These are phyloP conservation scores for Xerocomus amazonicus DNA, from an alignment of 1,284 basidiomycete genomes.

Conservation along the genomic window DNA sequence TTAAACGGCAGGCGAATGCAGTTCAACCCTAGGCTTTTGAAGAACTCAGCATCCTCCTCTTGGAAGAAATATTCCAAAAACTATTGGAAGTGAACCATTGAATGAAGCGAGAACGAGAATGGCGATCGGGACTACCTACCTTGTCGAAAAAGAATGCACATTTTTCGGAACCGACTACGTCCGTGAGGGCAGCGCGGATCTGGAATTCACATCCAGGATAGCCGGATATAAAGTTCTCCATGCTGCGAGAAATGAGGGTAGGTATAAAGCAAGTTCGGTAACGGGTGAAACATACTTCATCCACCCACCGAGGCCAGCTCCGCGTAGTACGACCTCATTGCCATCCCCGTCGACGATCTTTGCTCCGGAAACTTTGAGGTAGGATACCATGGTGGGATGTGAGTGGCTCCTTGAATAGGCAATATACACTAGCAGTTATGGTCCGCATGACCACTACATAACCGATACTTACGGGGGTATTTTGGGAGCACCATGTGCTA, in stretches of 20 bases:
- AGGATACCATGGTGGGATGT: constrained; percentile 29
- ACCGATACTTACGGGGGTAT: too few relatives aligned
- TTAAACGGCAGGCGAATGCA: constrained; percentile 67
- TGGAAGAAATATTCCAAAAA: constrained; percentile 74
- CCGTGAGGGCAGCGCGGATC: constrained; percentile 63
- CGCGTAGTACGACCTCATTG: constrained; percentile 57
- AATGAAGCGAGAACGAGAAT: neutral
- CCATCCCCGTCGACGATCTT: constrained; percentile 55
- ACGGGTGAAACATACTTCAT: constrained; percentile 48
- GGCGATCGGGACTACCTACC: constrained; percentile 35
- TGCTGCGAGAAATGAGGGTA: constrained; percentile 31
- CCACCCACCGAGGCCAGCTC: constrained; percentile 69
- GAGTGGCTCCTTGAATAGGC: too few relatives aligned
- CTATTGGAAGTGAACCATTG: constrained; percentile 33
- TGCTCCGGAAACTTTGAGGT: constrained; percentile 52
- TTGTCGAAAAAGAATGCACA: constrained; percentile 78
- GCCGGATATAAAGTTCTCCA: constrained; percentile 64
- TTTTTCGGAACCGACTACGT: constrained; percentile 63
- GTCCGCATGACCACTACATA: too few relatives aligned
- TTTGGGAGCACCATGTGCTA: too few relatives aligned
- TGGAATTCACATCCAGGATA: constrained; percentile 62
- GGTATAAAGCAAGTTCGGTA: constrained; percentile 3
- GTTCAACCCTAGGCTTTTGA: constrained; percentile 66
- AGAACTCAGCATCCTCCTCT: constrained; percentile 67
- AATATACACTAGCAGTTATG: too few relatives aligned